phyloP scores from a whole-genome alignment of 495 filamentous ascomycete species.

The Hypoxylon rickii region DNA sequence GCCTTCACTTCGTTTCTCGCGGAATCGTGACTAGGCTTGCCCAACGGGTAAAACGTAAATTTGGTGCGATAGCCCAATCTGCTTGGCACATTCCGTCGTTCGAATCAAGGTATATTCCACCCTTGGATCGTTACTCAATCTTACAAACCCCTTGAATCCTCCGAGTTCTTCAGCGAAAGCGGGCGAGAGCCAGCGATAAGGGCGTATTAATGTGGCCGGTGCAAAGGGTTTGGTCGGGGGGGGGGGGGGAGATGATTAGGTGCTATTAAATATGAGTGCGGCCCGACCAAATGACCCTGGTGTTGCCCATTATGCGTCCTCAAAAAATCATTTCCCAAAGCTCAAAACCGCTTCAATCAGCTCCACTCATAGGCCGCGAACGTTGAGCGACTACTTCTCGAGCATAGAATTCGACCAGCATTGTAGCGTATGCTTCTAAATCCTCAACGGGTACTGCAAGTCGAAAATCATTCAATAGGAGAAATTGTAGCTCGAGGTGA shows the following conservation, averaged over 20 bases:
- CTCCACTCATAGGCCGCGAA: slow-evolving; percentile 32
- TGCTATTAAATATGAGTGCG: slow-evolving; percentile 7
- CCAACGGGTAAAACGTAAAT: slow-evolving; percentile 16
- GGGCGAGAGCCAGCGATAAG: slow-evolving; percentile 11
- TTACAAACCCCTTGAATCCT: background rate
- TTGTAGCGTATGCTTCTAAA: slow-evolving; percentile 95
- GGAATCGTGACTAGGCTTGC: too few species aligned
- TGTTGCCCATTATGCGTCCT: background rate
- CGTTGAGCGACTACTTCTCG: slow-evolving; percentile 78
- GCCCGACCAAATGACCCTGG: slow-evolving; percentile 1
- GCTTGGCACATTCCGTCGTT: background rate
- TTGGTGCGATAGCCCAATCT: slow-evolving; percentile 19
- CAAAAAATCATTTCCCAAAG: too few species aligned
- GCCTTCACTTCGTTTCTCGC: too few species aligned
- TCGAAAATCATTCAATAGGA: slow-evolving; percentile 95
- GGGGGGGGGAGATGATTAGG: slow-evolving; percentile 15
- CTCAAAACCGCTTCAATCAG: slow-evolving; percentile 23
- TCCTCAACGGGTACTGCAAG: slow-evolving; percentile 94
- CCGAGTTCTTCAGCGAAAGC: background rate
- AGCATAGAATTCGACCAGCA: slow-evolving; percentile 98
- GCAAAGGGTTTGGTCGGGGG: too few species aligned
- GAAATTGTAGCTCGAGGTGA: slow-evolving; percentile 94
- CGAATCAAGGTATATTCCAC: slow-evolving; percentile 17
- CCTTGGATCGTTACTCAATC: slow-evolving; percentile 11
- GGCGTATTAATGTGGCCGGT: too few species aligned